A percentile compares a stretch with the other conserved stretches of the same genome.
phyloP scores from a whole-genome alignment of 2,329 filamentous ascomycete species.

The Lithohypha guttulata region DNA sequence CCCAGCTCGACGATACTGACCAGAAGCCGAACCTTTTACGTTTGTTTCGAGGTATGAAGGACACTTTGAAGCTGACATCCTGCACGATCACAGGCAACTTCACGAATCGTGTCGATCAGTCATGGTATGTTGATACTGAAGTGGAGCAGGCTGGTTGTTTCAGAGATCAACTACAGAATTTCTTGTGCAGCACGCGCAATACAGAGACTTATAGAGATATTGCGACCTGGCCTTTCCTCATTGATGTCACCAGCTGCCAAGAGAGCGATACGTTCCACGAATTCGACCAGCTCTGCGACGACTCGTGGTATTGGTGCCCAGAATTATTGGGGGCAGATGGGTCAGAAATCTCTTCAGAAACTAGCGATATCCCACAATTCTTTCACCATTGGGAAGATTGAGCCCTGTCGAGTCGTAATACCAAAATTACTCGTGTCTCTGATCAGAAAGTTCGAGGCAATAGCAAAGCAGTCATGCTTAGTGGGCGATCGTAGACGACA shows the following conservation, averaged over 20 bases:
- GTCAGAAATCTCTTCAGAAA: too few species aligned
- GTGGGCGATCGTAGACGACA: too few species aligned
- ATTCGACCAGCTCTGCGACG: background rate
- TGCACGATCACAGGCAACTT: constrained; percentile 8
- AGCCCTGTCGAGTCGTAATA: too few species aligned
- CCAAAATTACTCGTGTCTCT: too few species aligned
- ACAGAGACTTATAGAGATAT: background rate
- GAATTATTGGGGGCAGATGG: background rate
- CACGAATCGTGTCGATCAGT: constrained; percentile 7
- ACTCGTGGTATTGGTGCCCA: constrained; percentile 4
- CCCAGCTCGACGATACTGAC: background rate
- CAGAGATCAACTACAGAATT: constrained; percentile 3
- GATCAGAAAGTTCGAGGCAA: too few species aligned
- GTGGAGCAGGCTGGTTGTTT: background rate
- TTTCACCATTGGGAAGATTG: too few species aligned
- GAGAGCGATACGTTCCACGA: background rate
- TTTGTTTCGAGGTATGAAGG: background rate
- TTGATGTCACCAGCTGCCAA: background rate
- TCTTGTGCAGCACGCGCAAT: background rate
- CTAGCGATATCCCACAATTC: too few species aligned
- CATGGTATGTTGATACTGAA: constrained; percentile 8
- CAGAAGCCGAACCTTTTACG: background rate
- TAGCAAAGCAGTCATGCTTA: too few species aligned
- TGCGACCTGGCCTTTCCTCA: background rate
- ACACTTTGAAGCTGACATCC: background rate